Evolutionary conservation across 23 red algal genomes (phyloP), one percentile per base, ranked within the genome.

Genomic region (Gracilaria gracilis): DNA sequence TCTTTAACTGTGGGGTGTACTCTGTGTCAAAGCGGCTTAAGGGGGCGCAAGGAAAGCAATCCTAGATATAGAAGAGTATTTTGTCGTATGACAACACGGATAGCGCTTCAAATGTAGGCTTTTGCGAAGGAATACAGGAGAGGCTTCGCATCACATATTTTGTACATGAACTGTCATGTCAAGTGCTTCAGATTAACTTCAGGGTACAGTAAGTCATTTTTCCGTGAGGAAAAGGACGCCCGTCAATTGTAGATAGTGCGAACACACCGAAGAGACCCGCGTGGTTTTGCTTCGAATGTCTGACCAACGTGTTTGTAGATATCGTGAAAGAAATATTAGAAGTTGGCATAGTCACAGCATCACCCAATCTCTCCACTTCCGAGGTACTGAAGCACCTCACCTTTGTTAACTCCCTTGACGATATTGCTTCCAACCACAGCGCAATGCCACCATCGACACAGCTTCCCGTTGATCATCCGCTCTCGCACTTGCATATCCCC

Each of bases 1-100:
- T 95, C 39, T 74, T 91, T 31, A 86, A 95, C 51, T 86, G 93
- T 48, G 87, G 82, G 0, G 62, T 95, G 70, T 90, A 95, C 53
- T 86, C 81, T 25, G 62, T 91, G 27, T 19, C 81, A 47, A 91
- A 95, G 46, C 55, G 77, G 79, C 32, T 94, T 32, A 94, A 94
- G 82, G 85, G 75, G 14, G 91, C 70, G 0, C 85, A 87, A 67
- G 91, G 91, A 50, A 94, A 94, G 62, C 83, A 76, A 66, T 94
- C 91, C 15, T 94, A 72, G 87, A 17, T 69, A 32, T 38, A 36
- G 32, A 69, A 20, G 7, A 69, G 32, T 69, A 2, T 69, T 65
- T 69, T 32, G 59, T 64, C 59, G 15, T 36, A 20, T 34, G 51
- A 55, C 51, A 15, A 55, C 51, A 55, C 19, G 51, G 51, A 55